Conservation (phyloP, 441 rosid species). For the Melastoma candidum region DNA sequence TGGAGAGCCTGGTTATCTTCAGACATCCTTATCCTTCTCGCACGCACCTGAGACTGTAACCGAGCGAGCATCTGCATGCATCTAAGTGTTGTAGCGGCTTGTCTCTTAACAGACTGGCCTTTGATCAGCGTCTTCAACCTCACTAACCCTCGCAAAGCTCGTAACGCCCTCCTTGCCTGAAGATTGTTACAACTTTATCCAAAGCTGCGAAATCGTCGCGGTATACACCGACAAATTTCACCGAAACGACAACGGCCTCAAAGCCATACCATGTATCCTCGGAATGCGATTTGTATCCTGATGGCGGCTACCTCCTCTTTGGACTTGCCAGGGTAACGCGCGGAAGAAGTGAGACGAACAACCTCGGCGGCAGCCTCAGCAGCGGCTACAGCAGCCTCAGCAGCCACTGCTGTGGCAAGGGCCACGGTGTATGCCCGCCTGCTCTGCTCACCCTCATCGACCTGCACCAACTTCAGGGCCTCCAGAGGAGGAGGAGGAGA, state of each 20-base stretch:
- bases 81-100: conserved; percentile 57
- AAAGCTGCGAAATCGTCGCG: conserved; percentile 1
- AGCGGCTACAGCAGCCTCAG: conserved; percentile 83
- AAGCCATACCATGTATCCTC: conserved; percentile 65
- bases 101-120: conserved; percentile 69
- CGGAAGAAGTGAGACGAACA: conserved; percentile 48
- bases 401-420: conserved; percentile 76
- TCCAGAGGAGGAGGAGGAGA: conserved; percentile 11
- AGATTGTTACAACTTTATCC: neutral
- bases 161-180: conserved; percentile 78
- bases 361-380: conserved; percentile 96
- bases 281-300: conserved; percentile 78
- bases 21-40: conserved; percentile 61
- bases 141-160: conserved; percentile 81
- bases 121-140: conserved; percentile 67
- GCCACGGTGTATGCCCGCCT: conserved; percentile 78
- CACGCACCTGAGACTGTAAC: conserved; percentile 68
- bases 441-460: conserved; percentile 48
- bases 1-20: conserved; percentile 77
- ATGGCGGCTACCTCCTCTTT: conserved; percentile 75
- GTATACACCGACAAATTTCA: too few relatives aligned
- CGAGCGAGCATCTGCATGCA: conserved; percentile 92
- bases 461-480: conserved; percentile 40
- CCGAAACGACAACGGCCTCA: too few relatives aligned
- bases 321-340: conserved; percentile 49